Evolutionary conservation across 2,329 filamentous ascomycete genomes (phyloP).

Genomic region (Ceratocystiopsis brevicomis): DNA sequence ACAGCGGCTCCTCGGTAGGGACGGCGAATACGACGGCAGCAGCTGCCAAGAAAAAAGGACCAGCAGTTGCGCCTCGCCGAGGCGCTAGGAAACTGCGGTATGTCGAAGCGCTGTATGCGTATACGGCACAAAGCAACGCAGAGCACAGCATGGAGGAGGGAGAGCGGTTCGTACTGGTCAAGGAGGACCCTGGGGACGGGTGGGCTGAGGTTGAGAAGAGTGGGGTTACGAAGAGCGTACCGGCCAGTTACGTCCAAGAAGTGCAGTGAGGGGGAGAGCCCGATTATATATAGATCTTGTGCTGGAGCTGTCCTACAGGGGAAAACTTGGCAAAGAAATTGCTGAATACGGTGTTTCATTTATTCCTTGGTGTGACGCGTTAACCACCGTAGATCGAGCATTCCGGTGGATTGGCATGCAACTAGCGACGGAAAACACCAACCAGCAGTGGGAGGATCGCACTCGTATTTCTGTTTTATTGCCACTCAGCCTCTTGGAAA

Average conservation of each 20-base stretch:
- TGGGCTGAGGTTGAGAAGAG: constrained; percentile 96
- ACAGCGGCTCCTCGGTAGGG: constrained; percentile 49
- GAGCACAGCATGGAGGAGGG: constrained; percentile 87
- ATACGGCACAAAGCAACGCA: constrained; percentile 63
- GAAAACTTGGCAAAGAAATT: no score
- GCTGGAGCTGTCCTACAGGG: no score
- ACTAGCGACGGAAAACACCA: no score
- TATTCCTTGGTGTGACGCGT: no score
- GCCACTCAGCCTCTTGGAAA: no score
- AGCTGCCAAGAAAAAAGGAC: constrained; percentile 63
- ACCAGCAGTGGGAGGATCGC: no score
- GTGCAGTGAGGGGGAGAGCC: constrained; percentile 23
- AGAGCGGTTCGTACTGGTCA: constrained; percentile 78
- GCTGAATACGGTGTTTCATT: no score
- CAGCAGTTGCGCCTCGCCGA: constrained; percentile 73
- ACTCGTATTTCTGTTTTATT: no score
- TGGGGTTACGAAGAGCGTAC: constrained; percentile 70
- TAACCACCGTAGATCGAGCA: no score
- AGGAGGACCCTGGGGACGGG: constrained; percentile 74
- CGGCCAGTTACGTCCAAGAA: constrained; percentile 78
- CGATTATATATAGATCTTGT: no score
- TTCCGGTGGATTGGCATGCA: no score
- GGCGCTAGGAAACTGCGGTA: constrained; percentile 90
- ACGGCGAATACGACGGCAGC: constrained; percentile 12
- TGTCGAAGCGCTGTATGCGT: constrained; percentile 84